Conservation (phyloP, 2,329 filamentous ascomycete species). For the Volutella citrinella region DNA sequence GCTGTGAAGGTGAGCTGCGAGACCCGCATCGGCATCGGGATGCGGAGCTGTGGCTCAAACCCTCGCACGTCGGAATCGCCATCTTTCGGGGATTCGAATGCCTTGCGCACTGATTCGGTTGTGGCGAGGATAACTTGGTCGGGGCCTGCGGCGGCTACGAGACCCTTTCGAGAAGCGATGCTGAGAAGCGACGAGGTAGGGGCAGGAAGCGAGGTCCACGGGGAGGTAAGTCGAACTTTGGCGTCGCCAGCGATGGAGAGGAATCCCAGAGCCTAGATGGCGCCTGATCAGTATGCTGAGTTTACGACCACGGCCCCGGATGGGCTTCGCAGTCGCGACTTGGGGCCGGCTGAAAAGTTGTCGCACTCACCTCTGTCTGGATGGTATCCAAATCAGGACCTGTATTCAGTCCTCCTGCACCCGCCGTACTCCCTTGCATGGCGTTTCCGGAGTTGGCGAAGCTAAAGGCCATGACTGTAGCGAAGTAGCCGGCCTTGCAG, state of each 20-base stretch:
- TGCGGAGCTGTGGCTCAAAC: conserved; percentile 70
- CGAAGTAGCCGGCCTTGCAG: conserved; percentile 32
- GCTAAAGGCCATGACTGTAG: conserved; percentile 61
- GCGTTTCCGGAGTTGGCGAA: conserved; percentile 49
- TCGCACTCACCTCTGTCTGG: conserved; percentile 67
- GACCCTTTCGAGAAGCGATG: conserved; percentile 73
- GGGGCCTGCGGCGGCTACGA: conserved; percentile 85
- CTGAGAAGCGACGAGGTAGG: conserved; percentile 79
- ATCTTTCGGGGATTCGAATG: conserved; percentile 60
- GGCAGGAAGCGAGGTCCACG: conserved; percentile 75
- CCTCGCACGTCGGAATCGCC: conserved; percentile 63
- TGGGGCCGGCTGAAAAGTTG: conserved; percentile 5
- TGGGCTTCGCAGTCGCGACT: too few relatives aligned
- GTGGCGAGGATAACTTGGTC: conserved; percentile 72
- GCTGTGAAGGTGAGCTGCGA: conserved; percentile 89
- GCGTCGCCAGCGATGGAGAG: conserved; percentile 74
- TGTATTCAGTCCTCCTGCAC: conserved; percentile 34
- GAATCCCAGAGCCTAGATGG: conserved; percentile 79
- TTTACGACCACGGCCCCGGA: too few relatives aligned
- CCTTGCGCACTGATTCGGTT: conserved; percentile 74
- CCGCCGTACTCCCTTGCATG: conserved; percentile 39
- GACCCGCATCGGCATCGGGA: conserved; percentile 71
- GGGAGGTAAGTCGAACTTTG: conserved; percentile 75
- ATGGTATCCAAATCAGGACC: conserved; percentile 74
- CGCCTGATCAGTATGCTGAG: too few relatives aligned